These are phyloP conservation scores for Puccinia horiana DNA, from an alignment of 1,284 basidiomycete species.

Conservation along the genomic window DNA sequence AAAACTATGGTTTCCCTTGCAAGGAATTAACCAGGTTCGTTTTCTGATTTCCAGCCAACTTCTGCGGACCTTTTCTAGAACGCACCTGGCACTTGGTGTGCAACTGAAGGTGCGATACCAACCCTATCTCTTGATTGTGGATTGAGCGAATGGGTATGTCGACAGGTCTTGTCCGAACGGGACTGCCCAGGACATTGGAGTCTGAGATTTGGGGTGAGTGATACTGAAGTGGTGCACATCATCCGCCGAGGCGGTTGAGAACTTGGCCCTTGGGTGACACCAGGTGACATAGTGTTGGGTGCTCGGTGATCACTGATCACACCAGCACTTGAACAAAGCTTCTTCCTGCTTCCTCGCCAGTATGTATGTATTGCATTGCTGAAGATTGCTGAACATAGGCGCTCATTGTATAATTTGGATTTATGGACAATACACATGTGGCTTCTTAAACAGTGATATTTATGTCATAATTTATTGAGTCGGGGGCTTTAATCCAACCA, in stretches of 20 bases:
- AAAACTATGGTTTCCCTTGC: neutral
- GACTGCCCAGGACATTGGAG: neutral
- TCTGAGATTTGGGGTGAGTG: neutral
- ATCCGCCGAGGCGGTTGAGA: neutral
- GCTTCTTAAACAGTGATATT: neutral
- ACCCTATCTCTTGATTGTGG: neutral
- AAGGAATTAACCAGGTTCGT: neutral
- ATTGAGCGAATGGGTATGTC: neutral
- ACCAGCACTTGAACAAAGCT: neutral
- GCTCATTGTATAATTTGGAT: neutral
- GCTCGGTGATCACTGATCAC: neutral
- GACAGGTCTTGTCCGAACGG: neutral
- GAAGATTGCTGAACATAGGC: neutral
- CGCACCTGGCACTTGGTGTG: neutral
- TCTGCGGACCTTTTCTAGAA: neutral
- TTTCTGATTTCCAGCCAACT: neutral
- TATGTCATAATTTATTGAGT: neutral
- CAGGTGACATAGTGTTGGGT: too few species aligned
- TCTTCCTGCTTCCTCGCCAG: neutral
- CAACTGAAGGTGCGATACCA: neutral
- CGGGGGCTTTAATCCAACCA: conserved; percentile 28
- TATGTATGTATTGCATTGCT: neutral
- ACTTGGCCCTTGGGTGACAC: too few species aligned
- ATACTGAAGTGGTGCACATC: neutral
- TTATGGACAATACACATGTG: neutral